Conservation (phyloP, 257 asterid genomes). For the Buddleja alternifolia region DNA sequence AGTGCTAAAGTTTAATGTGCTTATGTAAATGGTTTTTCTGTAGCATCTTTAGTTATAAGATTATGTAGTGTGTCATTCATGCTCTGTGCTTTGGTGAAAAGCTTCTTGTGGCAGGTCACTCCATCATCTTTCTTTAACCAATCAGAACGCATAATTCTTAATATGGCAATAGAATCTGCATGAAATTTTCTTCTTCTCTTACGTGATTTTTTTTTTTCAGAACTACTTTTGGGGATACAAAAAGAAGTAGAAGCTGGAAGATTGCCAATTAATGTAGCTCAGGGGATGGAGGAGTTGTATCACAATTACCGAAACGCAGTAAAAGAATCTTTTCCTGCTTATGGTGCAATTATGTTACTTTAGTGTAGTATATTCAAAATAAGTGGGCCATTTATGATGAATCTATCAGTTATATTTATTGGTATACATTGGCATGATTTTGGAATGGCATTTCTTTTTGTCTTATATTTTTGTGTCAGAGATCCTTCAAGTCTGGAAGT, state of each 20-base stretch:
- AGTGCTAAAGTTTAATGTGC: conserved; percentile 3
- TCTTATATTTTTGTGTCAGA: conserved; percentile 1
- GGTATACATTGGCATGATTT: conserved; percentile 15
- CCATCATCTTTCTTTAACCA: conserved; percentile 4
- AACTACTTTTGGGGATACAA: conserved; percentile 67
- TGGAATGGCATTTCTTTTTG: neutral
- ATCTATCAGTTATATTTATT: conserved; percentile 16
- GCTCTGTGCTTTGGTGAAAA: neutral
- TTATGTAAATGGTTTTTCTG: neutral
- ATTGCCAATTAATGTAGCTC: conserved; percentile 67
- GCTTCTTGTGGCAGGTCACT: conserved; percentile 7
- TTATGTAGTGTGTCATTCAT: neutral
- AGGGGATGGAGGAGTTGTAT: conserved; percentile 83
- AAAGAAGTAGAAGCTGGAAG: conserved; percentile 83
- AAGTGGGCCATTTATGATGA: neutral
- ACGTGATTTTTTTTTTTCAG: conserved; percentile 46
- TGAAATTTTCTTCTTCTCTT: conserved; percentile 22
- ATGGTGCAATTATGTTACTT: conserved; percentile 29
- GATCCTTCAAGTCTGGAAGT: conserved; percentile 1
- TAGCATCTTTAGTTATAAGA: conserved; percentile 9
- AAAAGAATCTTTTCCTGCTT: conserved; percentile 48
- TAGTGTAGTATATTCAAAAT: neutral
- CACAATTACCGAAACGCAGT: conserved; percentile 87
- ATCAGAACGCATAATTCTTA: conserved; percentile 7
- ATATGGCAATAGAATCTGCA: conserved; percentile 7